A percentile compares a stretch with the other conserved stretches of the same genome.
Conservation (phyloP, 1,284 basidiomycete species). For the Leucoagaricus sp. region DNA sequence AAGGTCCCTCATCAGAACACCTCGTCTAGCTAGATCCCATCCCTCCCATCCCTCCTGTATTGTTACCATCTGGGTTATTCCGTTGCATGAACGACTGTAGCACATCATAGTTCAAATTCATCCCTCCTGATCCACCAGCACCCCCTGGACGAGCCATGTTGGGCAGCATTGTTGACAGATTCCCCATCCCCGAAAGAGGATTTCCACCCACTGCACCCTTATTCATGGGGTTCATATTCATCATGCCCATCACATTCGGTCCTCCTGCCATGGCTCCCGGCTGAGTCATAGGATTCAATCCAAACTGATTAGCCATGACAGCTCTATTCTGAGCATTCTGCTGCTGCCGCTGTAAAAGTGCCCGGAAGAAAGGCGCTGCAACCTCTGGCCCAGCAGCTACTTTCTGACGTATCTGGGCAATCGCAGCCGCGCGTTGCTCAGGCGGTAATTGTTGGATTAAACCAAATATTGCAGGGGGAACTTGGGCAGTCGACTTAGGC, state of each 20-base stretch:
- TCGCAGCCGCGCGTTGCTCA: constrained; percentile 17
- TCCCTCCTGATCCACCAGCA: constrained; percentile 21
- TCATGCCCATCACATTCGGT: constrained; percentile 17
- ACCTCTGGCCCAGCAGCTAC: constrained; percentile 22
- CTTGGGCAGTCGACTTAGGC: constrained; percentile 24
- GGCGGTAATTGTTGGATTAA: constrained; percentile 20
- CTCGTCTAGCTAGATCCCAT: constrained; percentile 2
- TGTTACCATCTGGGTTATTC: constrained; percentile 38
- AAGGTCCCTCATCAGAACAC: background rate
- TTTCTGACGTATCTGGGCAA: constrained; percentile 16
- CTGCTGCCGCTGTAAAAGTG: constrained; percentile 24
- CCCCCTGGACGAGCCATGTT: constrained; percentile 1
- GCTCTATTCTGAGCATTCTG: constrained; percentile 30
- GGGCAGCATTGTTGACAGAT: constrained; percentile 9
- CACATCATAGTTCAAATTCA: constrained; percentile 51
- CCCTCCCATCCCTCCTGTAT: background rate
- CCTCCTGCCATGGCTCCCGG: constrained; percentile 1
- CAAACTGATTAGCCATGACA: constrained; percentile 15
- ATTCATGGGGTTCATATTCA: constrained; percentile 13
- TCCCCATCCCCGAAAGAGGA: constrained; percentile 4
- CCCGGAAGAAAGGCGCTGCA: constrained; percentile 20
- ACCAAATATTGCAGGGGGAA: constrained; percentile 7
- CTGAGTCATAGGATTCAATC: constrained; percentile 5
- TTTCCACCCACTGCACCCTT: constrained; percentile 1
- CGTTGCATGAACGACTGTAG: constrained; percentile 65